Conservation (phyloP, 192 early-diverging fungal species). For the Backusella circina region DNA sequence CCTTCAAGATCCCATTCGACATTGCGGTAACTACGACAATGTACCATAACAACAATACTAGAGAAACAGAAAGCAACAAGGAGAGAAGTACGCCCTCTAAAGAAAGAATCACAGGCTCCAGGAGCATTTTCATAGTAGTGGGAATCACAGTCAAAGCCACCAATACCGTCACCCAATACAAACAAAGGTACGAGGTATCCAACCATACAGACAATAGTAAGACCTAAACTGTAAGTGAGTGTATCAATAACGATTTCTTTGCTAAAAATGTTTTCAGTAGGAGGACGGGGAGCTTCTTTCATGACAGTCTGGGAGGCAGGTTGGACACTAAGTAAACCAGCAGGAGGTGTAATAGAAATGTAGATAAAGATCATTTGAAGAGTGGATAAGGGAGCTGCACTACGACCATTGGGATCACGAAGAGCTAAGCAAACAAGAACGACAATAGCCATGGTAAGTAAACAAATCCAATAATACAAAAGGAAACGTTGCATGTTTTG, state of each 20-base stretch:
- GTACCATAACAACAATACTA: slow-evolving; percentile 59
- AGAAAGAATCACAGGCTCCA: slow-evolving; percentile 54
- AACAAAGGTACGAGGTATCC: slow-evolving; percentile 61
- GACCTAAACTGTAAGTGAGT: slow-evolving; percentile 54
- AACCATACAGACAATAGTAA: slow-evolving; percentile 50
- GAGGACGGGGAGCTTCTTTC: slow-evolving; percentile 66
- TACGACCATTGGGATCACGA: slow-evolving; percentile 49
- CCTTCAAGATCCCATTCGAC: slow-evolving; percentile 52
- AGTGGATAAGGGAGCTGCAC: slow-evolving; percentile 70
- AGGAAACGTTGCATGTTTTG: slow-evolving; percentile 77
- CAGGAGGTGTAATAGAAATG: slow-evolving; percentile 71
- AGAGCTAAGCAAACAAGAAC: slow-evolving; percentile 66
- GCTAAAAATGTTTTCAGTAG: slow-evolving; percentile 63
- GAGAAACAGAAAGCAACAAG: slow-evolving; percentile 49
- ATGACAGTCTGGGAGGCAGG: slow-evolving; percentile 63
- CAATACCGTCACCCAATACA: slow-evolving; percentile 53
- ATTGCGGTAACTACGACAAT: slow-evolving; percentile 69
- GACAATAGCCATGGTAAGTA: slow-evolving; percentile 60
- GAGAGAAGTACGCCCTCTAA: slow-evolving; percentile 58
- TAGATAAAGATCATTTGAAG: slow-evolving; percentile 78
- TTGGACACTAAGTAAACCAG: slow-evolving; percentile 69
- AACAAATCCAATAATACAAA: slow-evolving; percentile 42
- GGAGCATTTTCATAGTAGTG: background rate
- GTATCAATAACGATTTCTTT: slow-evolving; percentile 71
- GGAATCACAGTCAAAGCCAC: slow-evolving; percentile 40